A percentile compares a stretch with the other conserved stretches of the same genome.
Conservation (phyloP, 1,284 basidiomycete species). For the Laetiporus sulphureus region DNA sequence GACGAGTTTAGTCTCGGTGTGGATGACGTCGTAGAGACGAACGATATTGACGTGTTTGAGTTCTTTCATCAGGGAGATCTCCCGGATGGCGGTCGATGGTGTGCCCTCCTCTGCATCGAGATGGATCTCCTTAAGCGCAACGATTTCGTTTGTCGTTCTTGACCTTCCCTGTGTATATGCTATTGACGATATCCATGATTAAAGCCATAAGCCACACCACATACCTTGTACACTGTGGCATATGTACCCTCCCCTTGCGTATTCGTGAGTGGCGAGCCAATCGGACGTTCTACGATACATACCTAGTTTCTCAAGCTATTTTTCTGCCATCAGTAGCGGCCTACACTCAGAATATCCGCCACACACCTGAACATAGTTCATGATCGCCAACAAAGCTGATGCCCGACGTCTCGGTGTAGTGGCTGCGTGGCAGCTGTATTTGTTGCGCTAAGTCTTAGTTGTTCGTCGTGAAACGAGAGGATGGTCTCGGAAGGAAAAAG, state of each 20-base stretch:
- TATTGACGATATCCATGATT: background rate
- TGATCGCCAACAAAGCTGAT: no score
- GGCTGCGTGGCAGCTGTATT: no score
- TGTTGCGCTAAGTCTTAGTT: no score
- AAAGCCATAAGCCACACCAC: slow-evolving; percentile 8
- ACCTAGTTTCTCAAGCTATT: slow-evolving; percentile 83
- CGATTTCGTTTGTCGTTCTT: slow-evolving; percentile 84
- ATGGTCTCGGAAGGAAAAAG: no score
- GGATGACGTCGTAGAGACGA: slow-evolving; percentile 96
- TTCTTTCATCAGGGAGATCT: slow-evolving; percentile 96
- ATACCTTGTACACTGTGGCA: slow-evolving; percentile 88
- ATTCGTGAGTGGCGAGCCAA: slow-evolving; percentile 5
- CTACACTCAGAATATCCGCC: slow-evolving; percentile 12
- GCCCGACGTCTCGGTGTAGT: no score
- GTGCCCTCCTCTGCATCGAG: slow-evolving; percentile 95
- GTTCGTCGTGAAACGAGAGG: no score
- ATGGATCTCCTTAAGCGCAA: slow-evolving; percentile 91
- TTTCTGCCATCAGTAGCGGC: slow-evolving; percentile 2
- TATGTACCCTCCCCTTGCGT: slow-evolving; percentile 81
- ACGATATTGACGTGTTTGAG: slow-evolving; percentile 94
- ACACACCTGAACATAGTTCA: slow-evolving; percentile 73
- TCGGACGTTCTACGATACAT: slow-evolving; percentile 15
- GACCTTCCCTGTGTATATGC: slow-evolving; percentile 61
- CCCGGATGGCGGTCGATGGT: slow-evolving; percentile 90
- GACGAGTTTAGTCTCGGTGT: slow-evolving; percentile 96